Percentiles rank a stretch among this genome's conserved stretches.
Evolutionary conservation across 2,329 filamentous ascomycete species (phyloP).

Genomic region (Microcera coccophila): DNA sequence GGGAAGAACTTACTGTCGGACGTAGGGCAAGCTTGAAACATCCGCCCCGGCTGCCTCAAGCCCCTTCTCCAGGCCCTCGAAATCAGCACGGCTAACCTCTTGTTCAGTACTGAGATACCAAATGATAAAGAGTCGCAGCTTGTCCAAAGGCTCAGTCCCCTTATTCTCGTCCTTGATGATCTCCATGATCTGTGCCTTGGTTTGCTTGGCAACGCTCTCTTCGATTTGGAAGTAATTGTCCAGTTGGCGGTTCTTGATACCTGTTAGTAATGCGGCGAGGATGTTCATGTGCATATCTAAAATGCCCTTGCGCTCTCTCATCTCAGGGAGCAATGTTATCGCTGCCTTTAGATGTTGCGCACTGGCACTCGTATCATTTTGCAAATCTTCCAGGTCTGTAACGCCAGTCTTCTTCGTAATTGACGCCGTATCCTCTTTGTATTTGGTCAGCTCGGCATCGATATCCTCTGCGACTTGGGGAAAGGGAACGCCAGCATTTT

Average conservation of each 20-base stretch:
- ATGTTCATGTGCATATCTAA: conserved; percentile 99
- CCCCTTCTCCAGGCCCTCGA: conserved; percentile 81
- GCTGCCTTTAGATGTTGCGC: conserved; percentile 94
- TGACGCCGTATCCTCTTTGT: conserved; percentile 91
- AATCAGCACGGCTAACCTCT: conserved; percentile 76
- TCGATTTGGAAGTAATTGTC: conserved; percentile 97
- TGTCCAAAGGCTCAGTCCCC: conserved; percentile 80
- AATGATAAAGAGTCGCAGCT: conserved; percentile 90
- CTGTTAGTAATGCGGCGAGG: conserved; percentile 67
- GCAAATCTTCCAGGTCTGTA: conserved; percentile 85
- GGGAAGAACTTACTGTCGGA: conserved; percentile 64
- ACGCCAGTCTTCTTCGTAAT: conserved; percentile 95
- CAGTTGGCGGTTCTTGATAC: conserved; percentile 90
- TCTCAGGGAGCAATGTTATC: conserved; percentile 85
- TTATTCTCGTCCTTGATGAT: conserved; percentile 77
- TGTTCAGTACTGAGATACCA: conserved; percentile 95
- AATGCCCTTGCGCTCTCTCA: conserved; percentile 86
- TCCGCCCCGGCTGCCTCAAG: conserved; percentile 73
- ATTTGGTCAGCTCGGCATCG: conserved; percentile 85
- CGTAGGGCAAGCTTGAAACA: conserved; percentile 73
- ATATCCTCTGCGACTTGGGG: conserved; percentile 96
- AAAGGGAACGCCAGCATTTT: conserved; percentile 86
- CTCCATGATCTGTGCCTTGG: conserved; percentile 83
- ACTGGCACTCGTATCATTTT: conserved; percentile 82
- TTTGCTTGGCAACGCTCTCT: conserved; percentile 87